Conservation (phyloP, 192 early-diverging fungal species). For the Coemansia sp. region DNA sequence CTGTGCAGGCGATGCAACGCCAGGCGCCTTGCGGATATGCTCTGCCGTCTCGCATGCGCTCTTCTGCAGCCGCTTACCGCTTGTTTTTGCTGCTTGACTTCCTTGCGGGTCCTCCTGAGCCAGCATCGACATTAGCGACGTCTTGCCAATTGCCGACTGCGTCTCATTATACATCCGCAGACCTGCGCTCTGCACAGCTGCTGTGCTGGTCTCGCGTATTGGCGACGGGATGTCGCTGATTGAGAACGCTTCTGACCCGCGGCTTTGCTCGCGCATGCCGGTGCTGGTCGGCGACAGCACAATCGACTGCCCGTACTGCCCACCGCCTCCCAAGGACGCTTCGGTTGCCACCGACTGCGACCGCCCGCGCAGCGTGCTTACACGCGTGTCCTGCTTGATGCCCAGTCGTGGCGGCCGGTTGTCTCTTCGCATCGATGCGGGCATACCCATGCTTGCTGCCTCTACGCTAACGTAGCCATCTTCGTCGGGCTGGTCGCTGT, state of each 20-base stretch:
- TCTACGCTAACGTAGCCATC: conserved; percentile 8
- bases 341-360: conserved; percentile 15
- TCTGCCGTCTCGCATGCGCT: not conserved
- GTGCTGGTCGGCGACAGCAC: conserved; percentile 16
- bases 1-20: not conserved
- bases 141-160: conserved; percentile 25
- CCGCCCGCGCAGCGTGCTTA: conserved; percentile 7
- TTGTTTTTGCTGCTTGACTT: too few species aligned
- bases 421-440: not conserved
- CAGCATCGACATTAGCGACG: conserved; percentile 23
- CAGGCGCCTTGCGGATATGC: conserved; percentile 28
- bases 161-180: conserved; percentile 22
- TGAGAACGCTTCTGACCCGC: conserved; percentile 14
- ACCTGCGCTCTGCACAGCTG: not conserved
- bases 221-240: conserved; percentile 18
- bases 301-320: not conserved
- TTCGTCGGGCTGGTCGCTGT: not conserved
- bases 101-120: conserved; percentile 10
- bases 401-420: conserved; percentile 1
- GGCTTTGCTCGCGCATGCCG: not conserved
- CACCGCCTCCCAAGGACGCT: not conserved
- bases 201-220: not conserved
- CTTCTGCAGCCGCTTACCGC: too few species aligned
- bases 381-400: not conserved
- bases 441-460: not conserved